Base-by-base conservation (phyloP, 2,329 filamentous ascomycete genomes). In the Aureobasidium sp. region DNA sequence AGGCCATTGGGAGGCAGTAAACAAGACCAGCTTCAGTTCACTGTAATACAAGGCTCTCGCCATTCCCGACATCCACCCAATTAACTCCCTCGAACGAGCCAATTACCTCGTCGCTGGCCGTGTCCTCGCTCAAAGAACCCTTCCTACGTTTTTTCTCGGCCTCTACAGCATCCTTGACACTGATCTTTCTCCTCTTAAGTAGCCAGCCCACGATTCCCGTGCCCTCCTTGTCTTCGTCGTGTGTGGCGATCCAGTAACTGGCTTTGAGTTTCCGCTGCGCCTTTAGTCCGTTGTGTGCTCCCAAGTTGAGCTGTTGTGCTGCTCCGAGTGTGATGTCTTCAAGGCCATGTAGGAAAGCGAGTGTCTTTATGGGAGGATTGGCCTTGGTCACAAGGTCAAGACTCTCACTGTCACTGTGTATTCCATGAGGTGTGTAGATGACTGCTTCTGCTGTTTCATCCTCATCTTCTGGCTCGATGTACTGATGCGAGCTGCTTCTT, bases 391-490 rank as follows among this genome's bases (percentile, higher is more conserved):
- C 68, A 0, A 76, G 72, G 0, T 68, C 65, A 4, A 87, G 72
- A n/a, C 70, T 67, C 29, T 64, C 61, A 13, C 77, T 72, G 0
- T 76, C 72, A 16, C 77, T 72, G 0, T 76, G 73, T 54, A 87
- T 82, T 36, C 85, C 84, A 68, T 87, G 85, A 0, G 85, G 85
- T 0, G 84, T 84, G 72, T 87, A 88, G 39, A 88, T 73, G 34
- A 88, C 69, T 13, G 81, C 82, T 70, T 87, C 82, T 0, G 77
- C 78, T 16, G 68, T 70, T 34, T 74, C 70, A 10, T 69, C 70
- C 29, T 69, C 66, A 13, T 69, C 67, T 30, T 67, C 60, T 1
- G 63, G 58, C 13, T 66, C 64, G 4, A 64, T 65, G 14, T 59
- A 55, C 63, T 60, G 57, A 47, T 48, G 45, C 70, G n/a, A 61